Conservation (phyloP, 2,329 filamentous ascomycete species). For the Aspergillus carbonarius region DNA sequence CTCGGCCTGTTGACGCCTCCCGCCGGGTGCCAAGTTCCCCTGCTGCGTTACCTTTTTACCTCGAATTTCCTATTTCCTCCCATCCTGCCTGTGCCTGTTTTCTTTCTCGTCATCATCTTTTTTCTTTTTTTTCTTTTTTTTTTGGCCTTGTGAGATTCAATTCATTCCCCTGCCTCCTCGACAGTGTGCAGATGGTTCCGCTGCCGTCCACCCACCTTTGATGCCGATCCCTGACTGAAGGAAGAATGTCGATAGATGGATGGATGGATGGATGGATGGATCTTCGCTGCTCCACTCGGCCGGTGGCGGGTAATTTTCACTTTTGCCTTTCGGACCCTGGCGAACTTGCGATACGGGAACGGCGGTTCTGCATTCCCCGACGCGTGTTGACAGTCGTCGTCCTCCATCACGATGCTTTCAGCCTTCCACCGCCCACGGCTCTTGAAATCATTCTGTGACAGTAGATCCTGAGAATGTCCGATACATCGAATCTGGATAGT, state of each 20-base stretch:
- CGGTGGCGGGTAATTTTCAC: conserved; percentile 17
- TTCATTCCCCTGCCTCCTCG: neutral
- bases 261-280: conserved; percentile 10
- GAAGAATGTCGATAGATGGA: conserved; percentile 13
- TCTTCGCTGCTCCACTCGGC: conserved; percentile 4
- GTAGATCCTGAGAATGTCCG: neutral
- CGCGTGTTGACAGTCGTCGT: neutral
- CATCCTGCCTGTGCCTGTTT: neutral
- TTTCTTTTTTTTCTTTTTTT: conserved; percentile 1
- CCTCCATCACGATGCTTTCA: neutral
- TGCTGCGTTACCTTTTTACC: neutral
- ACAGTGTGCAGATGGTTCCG: neutral
- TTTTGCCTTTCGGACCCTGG: conserved; percentile 4
- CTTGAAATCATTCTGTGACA: neutral
- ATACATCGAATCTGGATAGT: neutral
- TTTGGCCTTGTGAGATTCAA: neutral
- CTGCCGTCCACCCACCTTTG: conserved; percentile 4
- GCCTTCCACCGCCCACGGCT: neutral
- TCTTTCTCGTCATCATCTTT: neutral
- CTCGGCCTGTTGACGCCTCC: conserved; percentile 12
- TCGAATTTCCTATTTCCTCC: neutral
- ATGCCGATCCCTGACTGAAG: conserved; percentile 19
- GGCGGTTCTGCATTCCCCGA: neutral
- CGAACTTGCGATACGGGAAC: neutral
- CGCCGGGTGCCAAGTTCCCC: neutral